Base-by-base conservation (phyloP, 805 yeast species). In the Ogataea ramenticola region DNA sequence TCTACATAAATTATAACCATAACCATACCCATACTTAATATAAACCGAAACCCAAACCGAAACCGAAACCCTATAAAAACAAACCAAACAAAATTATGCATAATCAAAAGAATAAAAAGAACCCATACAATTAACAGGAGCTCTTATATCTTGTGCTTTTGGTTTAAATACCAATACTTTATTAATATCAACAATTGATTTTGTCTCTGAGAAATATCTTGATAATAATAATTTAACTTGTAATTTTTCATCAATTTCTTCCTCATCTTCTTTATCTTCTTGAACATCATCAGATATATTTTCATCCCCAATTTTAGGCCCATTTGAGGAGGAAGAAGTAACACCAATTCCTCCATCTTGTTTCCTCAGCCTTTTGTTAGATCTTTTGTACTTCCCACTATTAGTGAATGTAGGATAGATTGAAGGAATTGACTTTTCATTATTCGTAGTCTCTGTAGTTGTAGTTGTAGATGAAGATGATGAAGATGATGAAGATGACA, bases 151-250 rank as follows among this genome's bases (percentile, higher is more conserved):
- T 33, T 43, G 40, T 7, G 22, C 33, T 33, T 46, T 40, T 16
- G 61, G 59, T 20, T 48, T 50, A 37, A 60, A 44, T 29, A 47
- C 53, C 22, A 58, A 35, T 3, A 51, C 54, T 39, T 55, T 56
- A 20, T 42, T 37, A 15, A 46, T 35, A 42, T 60, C 61, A 36
- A 51, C 46, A 24, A 41, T 44, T 55, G 55, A 22, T 49, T 54
- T 31, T 45, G 44, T 54, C 27, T 58, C 62, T 27, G 55, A 53
- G 44, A 55, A 48, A 39, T 53, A 55, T 11, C 45, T 47, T 33
- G 51, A 33, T 29, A 58, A 43, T 3, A 11, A 52, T 44, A 14
- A 49, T 37, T 48, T 55, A n/a, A 49, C 43, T 32, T 49, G 46
- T 2, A 41, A 6, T 17, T 15, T 39, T 16, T 50, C 49, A 14